These are phyloP conservation scores for Fusarium sp. DNA, from an alignment of 2,329 filamentous ascomycete genomes.

Conservation along the genomic window DNA sequence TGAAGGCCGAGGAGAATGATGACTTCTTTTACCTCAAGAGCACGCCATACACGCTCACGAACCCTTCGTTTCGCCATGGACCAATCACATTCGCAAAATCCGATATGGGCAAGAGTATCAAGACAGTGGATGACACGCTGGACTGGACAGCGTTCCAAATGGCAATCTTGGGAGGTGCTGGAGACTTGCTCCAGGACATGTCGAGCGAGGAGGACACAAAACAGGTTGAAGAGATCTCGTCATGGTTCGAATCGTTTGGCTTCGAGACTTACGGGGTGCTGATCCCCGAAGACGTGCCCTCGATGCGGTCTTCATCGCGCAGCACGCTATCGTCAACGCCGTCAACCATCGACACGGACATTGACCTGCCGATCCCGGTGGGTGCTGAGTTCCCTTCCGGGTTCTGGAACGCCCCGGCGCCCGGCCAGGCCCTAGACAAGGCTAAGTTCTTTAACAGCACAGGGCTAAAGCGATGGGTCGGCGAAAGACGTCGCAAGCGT, in stretches of 20 bases:
- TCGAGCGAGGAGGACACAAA: slow-evolving; percentile 63
- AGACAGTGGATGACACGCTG: slow-evolving; percentile 64
- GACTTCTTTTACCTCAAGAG: slow-evolving; percentile 65
- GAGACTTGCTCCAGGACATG: slow-evolving; percentile 64
- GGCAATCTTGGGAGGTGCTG: slow-evolving; percentile 72
- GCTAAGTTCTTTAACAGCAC: slow-evolving; percentile 53
- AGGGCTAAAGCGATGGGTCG: slow-evolving; percentile 56
- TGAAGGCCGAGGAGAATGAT: slow-evolving; percentile 55
- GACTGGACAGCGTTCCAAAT: slow-evolving; percentile 79
- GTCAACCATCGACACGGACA: slow-evolving; percentile 51
- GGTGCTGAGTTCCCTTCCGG: slow-evolving; percentile 53
- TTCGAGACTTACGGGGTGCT: slow-evolving; percentile 63
- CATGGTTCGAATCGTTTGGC: slow-evolving; percentile 68
- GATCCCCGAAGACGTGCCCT: slow-evolving; percentile 44
- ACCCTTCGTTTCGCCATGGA: slow-evolving; percentile 68
- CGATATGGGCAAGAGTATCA: slow-evolving; percentile 57
- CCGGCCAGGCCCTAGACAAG: slow-evolving; percentile 46
- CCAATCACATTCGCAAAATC: slow-evolving; percentile 67
- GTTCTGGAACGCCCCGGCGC: slow-evolving; percentile 52
- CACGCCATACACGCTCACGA: slow-evolving; percentile 65
- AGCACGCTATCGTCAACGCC: slow-evolving; percentile 49
- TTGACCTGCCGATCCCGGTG: slow-evolving; percentile 58
- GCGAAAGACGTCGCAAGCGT: slow-evolving; percentile 54
- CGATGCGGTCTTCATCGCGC: slow-evolving; percentile 42
- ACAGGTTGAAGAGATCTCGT: slow-evolving; percentile 59